These are phyloP conservation scores for Pseudomonodictys pantanalensis DNA, from an alignment of 495 filamentous ascomycete genomes.

Conservation along the genomic window DNA sequence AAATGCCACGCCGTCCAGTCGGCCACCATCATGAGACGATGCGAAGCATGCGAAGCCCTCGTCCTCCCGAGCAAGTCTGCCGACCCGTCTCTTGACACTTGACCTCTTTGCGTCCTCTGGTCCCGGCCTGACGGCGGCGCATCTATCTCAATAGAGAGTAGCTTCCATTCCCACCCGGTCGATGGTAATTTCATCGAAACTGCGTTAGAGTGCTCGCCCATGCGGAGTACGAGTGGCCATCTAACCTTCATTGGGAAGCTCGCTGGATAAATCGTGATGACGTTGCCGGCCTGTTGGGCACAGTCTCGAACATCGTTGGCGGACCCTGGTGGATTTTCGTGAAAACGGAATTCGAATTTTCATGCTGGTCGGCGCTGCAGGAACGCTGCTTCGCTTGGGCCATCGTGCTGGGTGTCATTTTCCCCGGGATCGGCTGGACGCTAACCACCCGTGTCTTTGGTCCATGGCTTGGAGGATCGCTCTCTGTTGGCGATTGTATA, in stretches of 20 bases:
- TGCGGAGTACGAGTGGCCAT: conserved; percentile 1
- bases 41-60: background rate
- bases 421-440: background rate
- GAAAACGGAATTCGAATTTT: conserved; percentile 16
- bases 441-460: background rate
- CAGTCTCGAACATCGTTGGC: background rate
- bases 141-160: background rate
- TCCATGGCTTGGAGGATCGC: too few species aligned
- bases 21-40: too few species aligned
- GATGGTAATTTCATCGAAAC: conserved; percentile 10
- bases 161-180: conserved; percentile 5
- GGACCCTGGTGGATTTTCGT: conserved; percentile 1
- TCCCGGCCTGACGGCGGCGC: conserved; percentile 13
- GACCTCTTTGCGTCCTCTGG: background rate
- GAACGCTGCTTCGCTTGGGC: background rate
- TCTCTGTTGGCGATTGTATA: too few species aligned
- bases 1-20: too few species aligned
- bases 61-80: background rate
- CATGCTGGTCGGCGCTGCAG: conserved; percentile 8
- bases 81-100: conserved; percentile 4
- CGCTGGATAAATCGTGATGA: background rate
- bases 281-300: conserved; percentile 2
- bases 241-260: conserved; percentile 5
- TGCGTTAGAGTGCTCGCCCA: background rate
- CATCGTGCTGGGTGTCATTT: conserved; percentile 10